phyloP scores from a whole-genome alignment of 2,329 filamentous ascomycete genomes.

The Colletotrichum caudatum region DNA sequence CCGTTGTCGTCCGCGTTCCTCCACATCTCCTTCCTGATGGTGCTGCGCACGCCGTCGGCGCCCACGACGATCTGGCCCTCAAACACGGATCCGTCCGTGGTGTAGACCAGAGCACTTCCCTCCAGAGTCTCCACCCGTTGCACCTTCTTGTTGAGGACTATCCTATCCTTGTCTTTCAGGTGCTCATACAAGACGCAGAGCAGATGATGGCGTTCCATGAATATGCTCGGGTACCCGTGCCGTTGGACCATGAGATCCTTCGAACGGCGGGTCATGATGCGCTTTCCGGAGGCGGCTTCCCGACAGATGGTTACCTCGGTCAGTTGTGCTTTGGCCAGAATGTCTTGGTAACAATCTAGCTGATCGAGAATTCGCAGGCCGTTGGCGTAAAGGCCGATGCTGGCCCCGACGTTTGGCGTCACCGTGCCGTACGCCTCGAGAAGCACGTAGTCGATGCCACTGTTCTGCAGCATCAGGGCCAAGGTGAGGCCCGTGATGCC shows the following conservation, averaged over 20 bases:
- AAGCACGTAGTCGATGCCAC: constrained; percentile 61
- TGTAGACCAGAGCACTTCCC: constrained; percentile 47
- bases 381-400: constrained; percentile 59
- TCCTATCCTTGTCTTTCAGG: constrained; percentile 46
- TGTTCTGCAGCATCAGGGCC: constrained; percentile 55
- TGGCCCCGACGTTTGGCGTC: constrained; percentile 60
- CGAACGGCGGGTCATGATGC: constrained; percentile 27
- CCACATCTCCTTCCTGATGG: constrained; percentile 49
- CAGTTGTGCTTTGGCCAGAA: constrained; percentile 14
- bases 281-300: constrained; percentile 22
- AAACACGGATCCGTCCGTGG: constrained; percentile 48
- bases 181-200: constrained; percentile 51
- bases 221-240: constrained; percentile 49
- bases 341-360: constrained; percentile 53
- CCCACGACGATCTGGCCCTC: constrained; percentile 53
- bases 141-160: constrained; percentile 43
- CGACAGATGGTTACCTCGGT: constrained; percentile 14
- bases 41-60: constrained; percentile 57
- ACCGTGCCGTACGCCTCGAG: constrained; percentile 58
- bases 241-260: constrained; percentile 28
- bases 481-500: constrained; percentile 45
- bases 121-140: constrained; percentile 27
- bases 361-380: constrained; percentile 63
- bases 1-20: constrained; percentile 30
- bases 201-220: constrained; percentile 53